Evolutionary conservation across 768 basidiomycete species (phyloP).

Genomic region (Polyporus arcularius): DNA sequence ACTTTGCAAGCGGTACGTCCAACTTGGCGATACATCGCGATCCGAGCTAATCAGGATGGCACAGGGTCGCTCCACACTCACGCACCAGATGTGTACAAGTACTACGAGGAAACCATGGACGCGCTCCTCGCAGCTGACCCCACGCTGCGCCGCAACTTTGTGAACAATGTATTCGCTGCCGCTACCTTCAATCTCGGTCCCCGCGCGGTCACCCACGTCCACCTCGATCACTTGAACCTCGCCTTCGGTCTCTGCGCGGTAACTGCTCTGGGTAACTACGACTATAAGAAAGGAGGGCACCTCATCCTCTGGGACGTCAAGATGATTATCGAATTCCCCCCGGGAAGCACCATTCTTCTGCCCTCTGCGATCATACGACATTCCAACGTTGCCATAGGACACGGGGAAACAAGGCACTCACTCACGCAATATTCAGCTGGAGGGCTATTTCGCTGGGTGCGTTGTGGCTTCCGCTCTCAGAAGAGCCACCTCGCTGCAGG

Average conservation of each 20-base stretch:
- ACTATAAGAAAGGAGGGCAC: slow-evolving; percentile 20
- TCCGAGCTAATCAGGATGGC: no score
- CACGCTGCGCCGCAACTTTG: background rate
- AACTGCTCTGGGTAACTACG: slow-evolving; percentile 15
- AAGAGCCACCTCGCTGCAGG: no score
- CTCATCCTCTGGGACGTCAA: slow-evolving; percentile 18
- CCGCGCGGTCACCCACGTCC: background rate
- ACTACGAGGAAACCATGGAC: background rate
- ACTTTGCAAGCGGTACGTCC: no score
- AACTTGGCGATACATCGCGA: no score
- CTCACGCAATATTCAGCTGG: slow-evolving; percentile 13
- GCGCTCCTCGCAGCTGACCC: background rate
- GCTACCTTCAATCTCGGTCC: slow-evolving; percentile 5
- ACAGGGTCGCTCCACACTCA: no score
- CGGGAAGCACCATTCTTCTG: slow-evolving; percentile 19
- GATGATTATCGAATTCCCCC: slow-evolving; percentile 25
- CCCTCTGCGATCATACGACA: slow-evolving; percentile 24
- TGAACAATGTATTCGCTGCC: background rate
- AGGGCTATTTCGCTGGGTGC: slow-evolving; percentile 13
- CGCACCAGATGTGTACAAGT: no score
- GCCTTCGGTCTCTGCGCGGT: slow-evolving; percentile 17
- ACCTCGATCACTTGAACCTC: slow-evolving; percentile 9
- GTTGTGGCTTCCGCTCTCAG: background rate
- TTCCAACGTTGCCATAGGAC: slow-evolving; percentile 13
- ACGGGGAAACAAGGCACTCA: background rate